Evolutionary conservation across 768 basidiomycete species (phyloP), one percentile per base, ranked within the genome.

Genomic region (Hypholoma fasciculare): DNA sequence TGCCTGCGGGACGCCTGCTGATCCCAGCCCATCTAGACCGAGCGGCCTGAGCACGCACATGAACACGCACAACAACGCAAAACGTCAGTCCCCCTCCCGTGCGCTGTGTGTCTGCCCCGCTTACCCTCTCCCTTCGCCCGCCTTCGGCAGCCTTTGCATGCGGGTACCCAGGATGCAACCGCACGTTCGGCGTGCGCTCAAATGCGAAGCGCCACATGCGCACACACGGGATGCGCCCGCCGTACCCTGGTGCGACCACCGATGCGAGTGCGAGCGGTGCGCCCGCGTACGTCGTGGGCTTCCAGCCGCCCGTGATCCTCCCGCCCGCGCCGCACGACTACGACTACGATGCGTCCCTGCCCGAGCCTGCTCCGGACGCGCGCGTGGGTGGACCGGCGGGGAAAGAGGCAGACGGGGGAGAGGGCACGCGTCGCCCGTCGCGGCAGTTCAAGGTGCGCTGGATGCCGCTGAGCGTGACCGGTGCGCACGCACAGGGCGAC

Each of bases 191-290:
- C 17, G 90, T 92, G 16, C 84, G 88, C 12, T 92, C 90, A 7
- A 93, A 93, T 63, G 89, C 89, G 14, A 89, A 86, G 69, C 82
- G 90, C 36, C 90, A 93, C 65, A 78, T 90, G 38, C 86, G 88
- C 46, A 91, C 88, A 1, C 90, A 93, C 62, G 87, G 88, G 23
- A 78, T 87, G 34, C 57, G 55, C 62, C 59, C 69, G 61, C 11
- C 56, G 54, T n/a, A 49, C 63, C n/a, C n/a, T n/a, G n/a, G n/a
- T n/a, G 7, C 52, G 48, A 38, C 61, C 17, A 5, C 30, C 30
- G 30, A 34, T 34, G 30, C 9, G 6, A 9, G 30, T 34, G 30
- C 30, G 30, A 9, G 30, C 6, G 30, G 30, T 5, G 30, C 6
- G 6, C 36, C 56, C 6, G 66, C 73, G 2, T 78, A 77, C 53